phyloP scores from a whole-genome alignment of 495 filamentous ascomycete species.

The Recurvomyces mirabilis region DNA sequence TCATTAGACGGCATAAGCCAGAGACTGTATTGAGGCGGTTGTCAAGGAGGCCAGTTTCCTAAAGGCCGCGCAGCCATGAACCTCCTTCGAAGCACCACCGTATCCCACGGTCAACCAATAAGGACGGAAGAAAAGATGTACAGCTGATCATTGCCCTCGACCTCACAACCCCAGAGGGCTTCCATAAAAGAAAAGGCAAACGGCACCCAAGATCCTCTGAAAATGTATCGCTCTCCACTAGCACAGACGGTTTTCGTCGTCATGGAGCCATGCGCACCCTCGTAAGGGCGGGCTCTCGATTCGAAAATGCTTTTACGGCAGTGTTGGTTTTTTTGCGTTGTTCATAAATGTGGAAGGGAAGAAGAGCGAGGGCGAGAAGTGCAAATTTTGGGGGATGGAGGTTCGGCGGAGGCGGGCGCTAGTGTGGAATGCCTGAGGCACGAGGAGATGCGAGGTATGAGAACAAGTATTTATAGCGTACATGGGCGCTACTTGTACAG shows the following conservation, averaged over 20 bases:
- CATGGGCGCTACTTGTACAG: too few species aligned
- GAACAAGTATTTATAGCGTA: too few species aligned
- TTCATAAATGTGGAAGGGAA: slow-evolving; percentile 1
- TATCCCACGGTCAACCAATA: too few species aligned
- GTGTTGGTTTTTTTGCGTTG: slow-evolving; percentile 21
- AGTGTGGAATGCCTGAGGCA: too few species aligned
- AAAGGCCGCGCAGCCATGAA: too few species aligned
- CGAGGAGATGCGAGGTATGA: too few species aligned
- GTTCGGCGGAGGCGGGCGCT: too few species aligned
- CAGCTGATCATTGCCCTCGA: slow-evolving; percentile 22
- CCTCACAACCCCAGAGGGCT: slow-evolving; percentile 6
- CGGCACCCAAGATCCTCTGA: slow-evolving; percentile 23
- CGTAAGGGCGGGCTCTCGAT: slow-evolving; percentile 18
- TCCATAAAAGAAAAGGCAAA: slow-evolving; percentile 13
- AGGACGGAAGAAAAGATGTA: slow-evolving; percentile 7
- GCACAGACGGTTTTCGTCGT: slow-evolving; percentile 22
- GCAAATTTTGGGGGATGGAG: not conserved
- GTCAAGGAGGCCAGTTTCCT: too few species aligned
- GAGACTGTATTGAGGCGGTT: too few species aligned
- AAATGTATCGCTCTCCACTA: slow-evolving; percentile 15
- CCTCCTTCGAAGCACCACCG: too few species aligned
- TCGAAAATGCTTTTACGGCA: slow-evolving; percentile 22
- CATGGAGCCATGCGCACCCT: slow-evolving; percentile 17
- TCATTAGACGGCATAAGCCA: too few species aligned
- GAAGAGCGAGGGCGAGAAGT: not conserved